phyloP scores from a whole-genome alignment of 2,329 filamentous ascomycete species.

The Ceratocystis eucalypticola region DNA sequence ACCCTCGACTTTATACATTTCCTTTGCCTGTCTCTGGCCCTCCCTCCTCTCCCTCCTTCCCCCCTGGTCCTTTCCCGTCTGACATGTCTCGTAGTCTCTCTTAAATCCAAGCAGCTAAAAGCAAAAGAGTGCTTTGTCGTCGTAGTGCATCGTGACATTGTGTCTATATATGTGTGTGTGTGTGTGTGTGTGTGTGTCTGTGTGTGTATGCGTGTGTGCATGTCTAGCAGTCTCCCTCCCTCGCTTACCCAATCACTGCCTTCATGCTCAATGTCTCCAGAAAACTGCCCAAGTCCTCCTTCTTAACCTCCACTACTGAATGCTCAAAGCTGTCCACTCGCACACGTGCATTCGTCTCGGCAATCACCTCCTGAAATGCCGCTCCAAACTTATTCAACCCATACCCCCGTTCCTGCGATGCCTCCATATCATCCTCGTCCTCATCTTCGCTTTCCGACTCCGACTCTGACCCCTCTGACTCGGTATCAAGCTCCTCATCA shows the following conservation, averaged over 20 bases:
- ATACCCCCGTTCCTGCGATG: constrained; percentile 47
- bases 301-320: constrained; percentile 93
- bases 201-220: not conserved
- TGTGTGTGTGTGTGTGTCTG: not conserved
- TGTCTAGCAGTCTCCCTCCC: not conserved
- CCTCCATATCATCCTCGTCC: constrained; percentile 43
- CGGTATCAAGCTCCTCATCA: constrained; percentile 36
- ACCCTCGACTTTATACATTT: no score
- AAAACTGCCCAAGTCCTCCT: constrained; percentile 84
- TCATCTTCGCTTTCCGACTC: constrained; percentile 28
- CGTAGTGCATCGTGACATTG: not conserved
- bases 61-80: not conserved
- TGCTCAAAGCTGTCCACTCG: constrained; percentile 95
- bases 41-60: no score
- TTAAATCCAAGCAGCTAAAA: not conserved
- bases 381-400: constrained; percentile 83
- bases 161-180: not conserved
- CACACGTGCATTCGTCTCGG: constrained; percentile 78
- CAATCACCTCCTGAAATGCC: constrained; percentile 88
- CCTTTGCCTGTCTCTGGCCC: not conserved
- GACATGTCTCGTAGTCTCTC: not conserved
- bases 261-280: constrained; percentile 86
- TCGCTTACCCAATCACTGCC: constrained; percentile 52
- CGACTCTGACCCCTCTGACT: constrained; percentile 25
- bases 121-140: constrained; percentile 10